Percentiles rank a stretch among this genome's conserved stretches.
phyloP scores from a whole-genome alignment of 306 rosid species.

The Begonia fuchsioides region DNA sequence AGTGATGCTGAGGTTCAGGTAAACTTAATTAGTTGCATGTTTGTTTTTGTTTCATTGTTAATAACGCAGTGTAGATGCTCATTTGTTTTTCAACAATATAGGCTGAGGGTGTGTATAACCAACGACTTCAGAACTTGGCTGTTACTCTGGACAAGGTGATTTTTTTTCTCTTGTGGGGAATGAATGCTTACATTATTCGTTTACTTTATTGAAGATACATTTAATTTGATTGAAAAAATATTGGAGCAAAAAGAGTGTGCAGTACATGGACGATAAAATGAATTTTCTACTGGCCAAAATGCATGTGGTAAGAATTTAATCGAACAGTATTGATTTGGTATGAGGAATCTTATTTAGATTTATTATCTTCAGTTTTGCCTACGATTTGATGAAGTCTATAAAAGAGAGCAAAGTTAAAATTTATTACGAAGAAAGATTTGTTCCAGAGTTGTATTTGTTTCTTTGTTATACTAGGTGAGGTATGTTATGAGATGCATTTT shows the following conservation, averaged over 20 bases:
- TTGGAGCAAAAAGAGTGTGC: too few species aligned
- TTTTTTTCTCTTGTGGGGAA: conserved; percentile 5
- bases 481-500: conserved; percentile 85
- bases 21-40: conserved; percentile 1
- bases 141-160: conserved; percentile 96
- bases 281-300: too few species aligned
- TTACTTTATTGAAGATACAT: too few species aligned
- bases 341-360: too few species aligned
- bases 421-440: not conserved
- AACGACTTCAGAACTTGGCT: conserved; percentile 97
- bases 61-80: conserved; percentile 2
- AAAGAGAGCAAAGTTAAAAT: not conserved
- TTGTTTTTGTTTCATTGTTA: not conserved
- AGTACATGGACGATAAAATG: too few species aligned
- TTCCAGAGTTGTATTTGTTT: not conserved
- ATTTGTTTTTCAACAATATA: conserved; percentile 18
- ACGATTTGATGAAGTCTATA: not conserved
- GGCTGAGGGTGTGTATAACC: conserved; percentile 99
- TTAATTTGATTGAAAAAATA: too few species aligned
- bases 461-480: conserved; percentile 43
- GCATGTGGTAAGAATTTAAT: too few species aligned
- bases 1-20: conserved; percentile 99
- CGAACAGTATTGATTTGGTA: too few species aligned
- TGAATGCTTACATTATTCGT: too few species aligned
- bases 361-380: too few species aligned